Evolutionary conservation across 179 eudicot species (phyloP), one percentile per base, ranked within the genome.

Genomic region (Sideroxylon spinosum): DNA sequence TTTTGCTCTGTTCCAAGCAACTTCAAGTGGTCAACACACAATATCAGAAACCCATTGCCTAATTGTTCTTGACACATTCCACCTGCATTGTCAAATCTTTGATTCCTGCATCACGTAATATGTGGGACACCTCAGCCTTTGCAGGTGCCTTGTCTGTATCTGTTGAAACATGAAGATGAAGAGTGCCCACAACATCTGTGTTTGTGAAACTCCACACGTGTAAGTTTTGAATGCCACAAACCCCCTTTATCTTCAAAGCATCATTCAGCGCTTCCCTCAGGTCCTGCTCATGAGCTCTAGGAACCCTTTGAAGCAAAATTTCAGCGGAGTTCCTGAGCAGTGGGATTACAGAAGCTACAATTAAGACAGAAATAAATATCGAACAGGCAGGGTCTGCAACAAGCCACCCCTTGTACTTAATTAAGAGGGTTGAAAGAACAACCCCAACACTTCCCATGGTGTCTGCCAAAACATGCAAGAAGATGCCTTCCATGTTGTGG

Each of bases 401-500:
- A 81, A 93, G 90, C 99, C 99, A 95, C 69, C 99, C 98, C 80
- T 89, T 95, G 84, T 90, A 95, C 80, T 91, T 85, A 25, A 95
- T 95, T 69, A 95, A 81, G 53, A 95, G 90, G 56, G 99, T 93
- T 25, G 99, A 93, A 78, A 95, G 81, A 62, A 93, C 96, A 73
- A 95, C 99, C 68, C 99, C 99, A 29, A 95, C 99, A 81, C 99
- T 95, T 73, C 99, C 99, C 89, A 95, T 11, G 55, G 99, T 95
- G 83, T 95, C 99, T 5, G 99, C 99, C 75, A 95, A 83, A 69
- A 95, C 98, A 76, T 95, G 99, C 79, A 95, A 89, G 89, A 95
- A 95, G 73, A 95, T 95, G 79, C 99, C 99, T 86, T 95, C 98
- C 99, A 95, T 95, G 88, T 95, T 95, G 84, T 95, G 99, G 83